Base-by-base conservation (phyloP, 1,139 yeast species). In the Hansenula sp. region DNA sequence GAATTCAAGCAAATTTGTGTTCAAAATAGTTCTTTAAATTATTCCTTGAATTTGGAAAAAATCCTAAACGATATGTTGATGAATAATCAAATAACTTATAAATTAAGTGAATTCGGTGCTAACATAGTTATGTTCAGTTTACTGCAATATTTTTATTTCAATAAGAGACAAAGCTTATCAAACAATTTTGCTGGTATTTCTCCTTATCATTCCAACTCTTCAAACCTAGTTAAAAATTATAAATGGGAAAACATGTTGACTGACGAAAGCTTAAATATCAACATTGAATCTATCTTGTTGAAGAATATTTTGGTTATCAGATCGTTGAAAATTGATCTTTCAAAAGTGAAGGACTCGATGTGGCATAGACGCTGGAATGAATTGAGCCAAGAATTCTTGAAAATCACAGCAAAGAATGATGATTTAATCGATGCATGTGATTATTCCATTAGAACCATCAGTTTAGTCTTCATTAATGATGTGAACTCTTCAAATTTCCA, bases 71-170 rank as follows among this genome's bases (percentile, higher is more conserved):
- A 57, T 33, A 49, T 55, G 48, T 41, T 56, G 9, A 42, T 48
- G 35, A 53, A 56, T 39, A 54, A 50, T 33, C 58, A 48, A 39
- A 55, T 52, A 37, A 47, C 42, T 35, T 54, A 54, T 36, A 56
- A 58, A 33, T 40, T 58, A 13, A 55, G 60, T 40, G 73, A 68
- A 45, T 68, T 59, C 55, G 73, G 72, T 4, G 61, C 70, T 18
- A 58, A 63, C 15, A 62, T 68, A 46, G 48, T 70, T 21, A 70
- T 67, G 49, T 65, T 64, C 50, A 68, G 69, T 0, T 54, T 68
- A 8, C 62, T 67, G 41, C 74, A 69, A 44, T 59, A 56, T 38
- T 51, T 57, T 28, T 52, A 45, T 37, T 49, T 43, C 33, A 48
- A 50, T 38, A 51, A 50, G 33, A 50, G 46, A 19, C 47, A 51